Evolutionary conservation across 495 filamentous ascomycete species (phyloP).

Genomic region (Penicillium argentinense): DNA sequence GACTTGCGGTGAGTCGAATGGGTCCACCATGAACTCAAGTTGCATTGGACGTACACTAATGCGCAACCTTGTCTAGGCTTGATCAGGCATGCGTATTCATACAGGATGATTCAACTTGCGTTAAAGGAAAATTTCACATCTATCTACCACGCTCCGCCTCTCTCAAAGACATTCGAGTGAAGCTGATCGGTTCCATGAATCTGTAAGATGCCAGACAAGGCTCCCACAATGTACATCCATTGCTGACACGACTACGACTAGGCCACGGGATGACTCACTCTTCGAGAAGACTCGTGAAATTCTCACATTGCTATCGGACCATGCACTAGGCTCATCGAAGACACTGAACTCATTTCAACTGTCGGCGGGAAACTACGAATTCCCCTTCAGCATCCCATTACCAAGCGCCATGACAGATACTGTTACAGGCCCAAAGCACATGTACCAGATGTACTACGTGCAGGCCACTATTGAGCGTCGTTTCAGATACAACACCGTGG

Average conservation of each 20-base stretch:
- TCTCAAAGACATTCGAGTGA: slow-evolving; percentile 18
- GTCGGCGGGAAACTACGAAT: slow-evolving; percentile 24
- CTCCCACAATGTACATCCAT: neutral
- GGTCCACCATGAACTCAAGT: no score
- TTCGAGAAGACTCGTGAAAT: slow-evolving; percentile 5
- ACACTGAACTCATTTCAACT: slow-evolving; percentile 20
- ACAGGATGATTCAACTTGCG: slow-evolving; percentile 5
- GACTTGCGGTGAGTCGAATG: neutral
- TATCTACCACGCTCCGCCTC: slow-evolving; percentile 5
- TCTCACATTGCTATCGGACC: slow-evolving; percentile 12
- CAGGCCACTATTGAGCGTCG: slow-evolving; percentile 15
- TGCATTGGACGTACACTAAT: no score
- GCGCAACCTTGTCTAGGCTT: slow-evolving; percentile 10
- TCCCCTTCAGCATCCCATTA: slow-evolving; percentile 24
- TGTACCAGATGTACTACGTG: slow-evolving; percentile 25
- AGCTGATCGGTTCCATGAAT: slow-evolving; percentile 13
- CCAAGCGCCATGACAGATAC: slow-evolving; percentile 13
- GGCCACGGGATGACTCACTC: neutral
- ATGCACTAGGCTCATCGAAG: slow-evolving; percentile 18
- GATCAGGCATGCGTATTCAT: slow-evolving; percentile 22
- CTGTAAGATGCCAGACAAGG: slow-evolving; percentile 10
- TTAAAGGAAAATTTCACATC: slow-evolving; percentile 15
- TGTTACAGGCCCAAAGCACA: slow-evolving; percentile 12
- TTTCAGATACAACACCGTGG: neutral
- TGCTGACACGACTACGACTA: neutral